Evolutionary conservation across 2,329 filamentous ascomycete species (phyloP), one percentile per base, ranked within the genome.

Genomic region (Harringtonia lauricola): DNA sequence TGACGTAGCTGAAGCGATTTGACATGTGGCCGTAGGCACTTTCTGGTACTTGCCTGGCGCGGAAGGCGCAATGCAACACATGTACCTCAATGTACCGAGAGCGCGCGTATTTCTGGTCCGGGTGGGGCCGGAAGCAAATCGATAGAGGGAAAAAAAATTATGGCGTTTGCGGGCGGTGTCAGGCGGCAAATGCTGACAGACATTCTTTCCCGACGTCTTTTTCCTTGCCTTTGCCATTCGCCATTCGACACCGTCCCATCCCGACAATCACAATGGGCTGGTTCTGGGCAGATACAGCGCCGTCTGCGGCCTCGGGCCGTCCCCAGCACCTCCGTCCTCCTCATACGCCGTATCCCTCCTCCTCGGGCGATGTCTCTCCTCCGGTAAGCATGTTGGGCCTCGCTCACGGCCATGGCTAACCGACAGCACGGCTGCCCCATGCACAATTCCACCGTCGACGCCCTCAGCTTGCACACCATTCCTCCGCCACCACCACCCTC

Each of bases 261-360:
- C n/a, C n/a, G n/a, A 46, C 48, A 45, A 31, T 34, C 26, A 50
- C 30, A 24, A 80, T 79, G 76, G 76, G 76, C 52, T 79, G 75
- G 75, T 80, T 80, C 54, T 80, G 76, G 76, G 71, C 74, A 48
- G 75, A 79, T 49, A 49, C 62, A 37, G 56, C 67, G 43, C 52
- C 61, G 18, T 48, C 60, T n/a, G 31, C 49, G 40, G 55, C 37
- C 18, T 14, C 36, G n/a, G 36, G 15, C 45, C 51, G 30, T 39
- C 48, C 19, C 39, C 47, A 26, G 43, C 42, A 7, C 24, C 7
- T 10, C 7, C 10, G 7, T 26, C 24, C 7, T 26, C 24, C 24
- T 6, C 24, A 26, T 26, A 6, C 24, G 6, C 24, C 24, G 24
- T 42, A 49, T 49, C 31, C 51, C 47, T 34, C 51, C 46, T 37